Conservation (phyloP, 768 basidiomycete species). For the Termitomyces sp. region DNA sequence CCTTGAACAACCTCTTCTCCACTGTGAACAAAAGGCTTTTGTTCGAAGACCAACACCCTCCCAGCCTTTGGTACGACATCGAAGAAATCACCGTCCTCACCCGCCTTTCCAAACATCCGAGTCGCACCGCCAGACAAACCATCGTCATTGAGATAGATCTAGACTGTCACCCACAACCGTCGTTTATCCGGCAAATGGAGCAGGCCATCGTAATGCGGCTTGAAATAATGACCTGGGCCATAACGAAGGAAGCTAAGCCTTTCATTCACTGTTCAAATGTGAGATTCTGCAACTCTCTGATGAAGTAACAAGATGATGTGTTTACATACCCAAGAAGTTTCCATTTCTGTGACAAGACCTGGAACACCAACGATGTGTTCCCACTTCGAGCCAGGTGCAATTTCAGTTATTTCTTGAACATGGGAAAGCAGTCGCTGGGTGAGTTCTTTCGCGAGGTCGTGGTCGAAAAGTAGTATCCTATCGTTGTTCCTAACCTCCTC, state of each 20-base stretch:
- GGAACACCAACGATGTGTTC: constrained; percentile 25
- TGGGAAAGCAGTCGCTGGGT: constrained; percentile 28
- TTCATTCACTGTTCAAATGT: constrained; percentile 30
- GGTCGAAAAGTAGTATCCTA: constrained; percentile 26
- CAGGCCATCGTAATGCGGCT: constrained; percentile 33
- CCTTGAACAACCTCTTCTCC: constrained; percentile 36
- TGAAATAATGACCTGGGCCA: constrained; percentile 38
- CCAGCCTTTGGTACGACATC: constrained; percentile 41
- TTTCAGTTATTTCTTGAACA: constrained; percentile 26
- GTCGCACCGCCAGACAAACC: constrained; percentile 36
- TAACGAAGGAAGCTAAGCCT: constrained; percentile 41
- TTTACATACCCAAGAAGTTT: constrained; percentile 26
- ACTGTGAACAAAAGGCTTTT: constrained; percentile 33
- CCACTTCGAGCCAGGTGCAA: constrained; percentile 25
- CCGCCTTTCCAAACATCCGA: constrained; percentile 24
- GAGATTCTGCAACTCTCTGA: not conserved
- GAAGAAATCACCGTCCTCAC: constrained; percentile 19
- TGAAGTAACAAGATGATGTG: not conserved
- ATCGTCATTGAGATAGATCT: constrained; percentile 39
- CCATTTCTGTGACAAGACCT: constrained; percentile 27
- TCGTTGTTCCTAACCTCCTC: constrained; percentile 31
- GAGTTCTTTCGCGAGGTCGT: constrained; percentile 21
- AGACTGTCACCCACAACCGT: constrained; percentile 35
- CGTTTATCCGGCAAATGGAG: constrained; percentile 31
- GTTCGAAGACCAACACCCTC: constrained; percentile 41